Percentiles rank a stretch among this genome's conserved stretches.
phyloP scores from a whole-genome alignment of 352 stramenopile genomes.

The Phytophthora palmivora region DNA sequence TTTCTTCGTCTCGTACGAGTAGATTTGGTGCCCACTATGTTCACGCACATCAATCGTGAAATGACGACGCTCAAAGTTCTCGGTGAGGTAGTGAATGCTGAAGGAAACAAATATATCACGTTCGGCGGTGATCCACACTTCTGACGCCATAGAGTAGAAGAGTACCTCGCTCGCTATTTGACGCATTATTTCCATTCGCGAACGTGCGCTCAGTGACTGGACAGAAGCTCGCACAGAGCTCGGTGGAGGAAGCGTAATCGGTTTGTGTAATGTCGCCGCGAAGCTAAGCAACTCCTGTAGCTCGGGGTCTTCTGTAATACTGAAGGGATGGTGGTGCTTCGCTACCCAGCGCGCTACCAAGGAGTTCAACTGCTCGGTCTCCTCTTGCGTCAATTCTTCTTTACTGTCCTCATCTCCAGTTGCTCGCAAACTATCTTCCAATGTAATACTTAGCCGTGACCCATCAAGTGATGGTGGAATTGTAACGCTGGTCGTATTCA shows the following conservation, averaged over 20 bases:
- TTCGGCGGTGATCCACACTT: conserved; percentile 57
- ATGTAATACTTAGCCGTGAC: conserved; percentile 7
- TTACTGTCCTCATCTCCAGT: conserved; percentile 6
- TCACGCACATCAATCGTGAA: conserved; percentile 58
- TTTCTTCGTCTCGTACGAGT: conserved; percentile 48
- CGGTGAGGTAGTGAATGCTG: conserved; percentile 53
- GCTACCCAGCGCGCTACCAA: conserved; percentile 56
- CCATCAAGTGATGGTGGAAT: conserved; percentile 5
- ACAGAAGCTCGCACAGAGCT: conserved; percentile 53
- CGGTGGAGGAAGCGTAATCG: conserved; percentile 39
- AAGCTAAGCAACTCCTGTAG: conserved; percentile 55
- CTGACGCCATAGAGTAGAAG: conserved; percentile 54
- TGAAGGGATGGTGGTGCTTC: conserved; percentile 56
- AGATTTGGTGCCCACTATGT: conserved; percentile 45
- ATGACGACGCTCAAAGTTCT: conserved; percentile 50
- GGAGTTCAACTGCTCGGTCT: conserved; percentile 52
- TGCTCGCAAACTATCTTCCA: conserved; percentile 10
- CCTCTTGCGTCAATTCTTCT: conserved; percentile 38
- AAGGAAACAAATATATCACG: conserved; percentile 57
- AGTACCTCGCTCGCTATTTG: conserved; percentile 54
- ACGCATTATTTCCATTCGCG: conserved; percentile 47
- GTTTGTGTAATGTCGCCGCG: conserved; percentile 44
- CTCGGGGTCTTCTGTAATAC: conserved; percentile 53
- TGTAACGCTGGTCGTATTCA: neutral
- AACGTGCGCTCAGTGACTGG: conserved; percentile 51